These are phyloP conservation scores for Echeveria elegans DNA, from an alignment of 164 flowering plant species.

Conservation along the genomic window DNA sequence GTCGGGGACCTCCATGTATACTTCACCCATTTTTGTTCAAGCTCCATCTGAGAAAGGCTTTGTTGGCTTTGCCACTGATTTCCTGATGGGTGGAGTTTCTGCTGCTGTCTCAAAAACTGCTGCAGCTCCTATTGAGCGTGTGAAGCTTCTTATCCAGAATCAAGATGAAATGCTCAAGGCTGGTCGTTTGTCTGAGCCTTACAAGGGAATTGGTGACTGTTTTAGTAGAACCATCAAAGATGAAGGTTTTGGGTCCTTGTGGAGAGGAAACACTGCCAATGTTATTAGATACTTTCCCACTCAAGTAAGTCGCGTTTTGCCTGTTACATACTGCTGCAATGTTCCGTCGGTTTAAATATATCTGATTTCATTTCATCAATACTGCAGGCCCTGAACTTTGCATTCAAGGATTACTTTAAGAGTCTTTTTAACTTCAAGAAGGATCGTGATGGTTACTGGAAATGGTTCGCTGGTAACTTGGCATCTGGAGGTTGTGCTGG, in stretches of 20 bases:
- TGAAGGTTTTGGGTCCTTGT: slow-evolving; percentile 56
- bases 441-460: slow-evolving; percentile 80
- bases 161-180: too few species aligned
- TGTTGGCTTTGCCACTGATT: too few species aligned
- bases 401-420: slow-evolving; percentile 90
- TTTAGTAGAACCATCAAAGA: too few species aligned
- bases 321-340: neutral
- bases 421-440: slow-evolving; percentile 74
- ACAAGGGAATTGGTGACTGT: too few species aligned
- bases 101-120: too few species aligned
- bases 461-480: too few species aligned
- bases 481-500: slow-evolving; percentile 90
- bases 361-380: neutral
- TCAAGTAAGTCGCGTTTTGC: slow-evolving; percentile 35
- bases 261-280: slow-evolving; percentile 97
- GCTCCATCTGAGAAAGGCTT: too few species aligned
- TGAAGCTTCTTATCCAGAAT: too few species aligned
- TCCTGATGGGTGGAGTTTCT: too few species aligned
- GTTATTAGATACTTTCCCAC: slow-evolving; percentile 86
- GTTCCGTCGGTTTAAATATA: neutral
- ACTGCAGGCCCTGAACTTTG: slow-evolving; percentile 76
- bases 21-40: too few species aligned
- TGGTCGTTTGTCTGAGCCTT: too few species aligned
- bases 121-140: too few species aligned
- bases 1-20: slow-evolving; percentile 19